Evolutionary conservation across 2,329 filamentous ascomycete species (phyloP).

Genomic region (Pseudogymnoascus sp.): DNA sequence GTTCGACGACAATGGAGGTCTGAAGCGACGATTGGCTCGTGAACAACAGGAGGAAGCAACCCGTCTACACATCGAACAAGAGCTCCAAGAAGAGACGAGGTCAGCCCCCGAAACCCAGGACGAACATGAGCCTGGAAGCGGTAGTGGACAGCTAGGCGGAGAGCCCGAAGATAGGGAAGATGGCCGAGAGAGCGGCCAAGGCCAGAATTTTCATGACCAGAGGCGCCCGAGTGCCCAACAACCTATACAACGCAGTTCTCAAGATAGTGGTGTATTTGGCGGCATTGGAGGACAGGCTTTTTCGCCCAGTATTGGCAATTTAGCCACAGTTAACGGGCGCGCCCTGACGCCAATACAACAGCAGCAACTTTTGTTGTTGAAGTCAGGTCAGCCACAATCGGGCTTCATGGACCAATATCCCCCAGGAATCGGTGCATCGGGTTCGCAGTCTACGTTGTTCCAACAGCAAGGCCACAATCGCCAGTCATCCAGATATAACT

Average conservation of each 20-base stretch:
- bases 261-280: constrained; percentile 46
- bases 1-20: constrained; percentile 75
- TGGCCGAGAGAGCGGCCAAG: constrained; percentile 34
- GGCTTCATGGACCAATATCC: constrained; percentile 56
- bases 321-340: constrained; percentile 57
- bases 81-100: constrained; percentile 45
- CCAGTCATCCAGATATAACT: constrained; percentile 81
- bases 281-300: constrained; percentile 42
- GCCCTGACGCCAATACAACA: constrained; percentile 77
- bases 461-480: constrained; percentile 65
- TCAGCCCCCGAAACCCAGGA: constrained; percentile 40
- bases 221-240: constrained; percentile 64
- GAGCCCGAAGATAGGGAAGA: constrained; percentile 78
- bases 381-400: constrained; percentile 35
- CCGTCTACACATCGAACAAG: constrained; percentile 44
- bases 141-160: constrained; percentile 80
- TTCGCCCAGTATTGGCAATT: constrained; percentile 41
- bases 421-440: constrained; percentile 42
- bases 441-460: constrained; percentile 39
- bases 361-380: constrained; percentile 54
- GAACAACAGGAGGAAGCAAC: constrained; percentile 61
- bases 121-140: constrained; percentile 73
- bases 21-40: constrained; percentile 54
- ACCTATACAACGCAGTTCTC: constrained; percentile 61
- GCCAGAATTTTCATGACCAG: constrained; percentile 48